Base-by-base conservation (phyloP, 2,329 filamentous ascomycete genomes). In the Lasiodiplodia gonubiensis region DNA sequence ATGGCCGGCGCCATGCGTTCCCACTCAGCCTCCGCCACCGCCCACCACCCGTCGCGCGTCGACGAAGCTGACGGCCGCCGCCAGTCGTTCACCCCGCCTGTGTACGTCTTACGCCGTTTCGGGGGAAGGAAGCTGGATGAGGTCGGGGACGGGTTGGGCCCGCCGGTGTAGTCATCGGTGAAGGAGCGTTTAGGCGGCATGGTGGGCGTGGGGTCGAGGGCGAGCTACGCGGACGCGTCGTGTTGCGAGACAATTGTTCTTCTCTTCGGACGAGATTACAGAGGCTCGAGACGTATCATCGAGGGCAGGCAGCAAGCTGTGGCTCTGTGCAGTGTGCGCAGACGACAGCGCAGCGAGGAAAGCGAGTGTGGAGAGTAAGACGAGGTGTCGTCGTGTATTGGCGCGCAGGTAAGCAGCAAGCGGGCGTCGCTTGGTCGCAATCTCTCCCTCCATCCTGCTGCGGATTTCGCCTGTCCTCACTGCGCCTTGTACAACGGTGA, bases 141-240 rank as follows among this genome's bases (percentile, higher is more conserved):
- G 42, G 42, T 46, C 18, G 42, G n/a, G 2, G 30, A 48, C 5
- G 25, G 39, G 39, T 25, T 60, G 55, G 39, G 39, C 8, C 42
- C 59, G 42, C 3, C n/a, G 25, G 39, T 12, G 16, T 59, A 59
- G 21, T 59, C 54, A 35, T 59, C 54, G 54, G 54, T 25, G 23
- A 27, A 59, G 37, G 54, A 27, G 54, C 54, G 54, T 23, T 59
- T 59, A 35, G 54, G 54, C 14, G 54, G 54, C 54, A 59, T 59
- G 35, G 16, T 21, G 33, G 33, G n/a, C 42, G 42, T n/a, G 18
- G 6, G 6, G n/a, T 46, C 18, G 42, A 21, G 42, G 42, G 42
- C 12, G 42, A 46, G 54, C n/a, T 35, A 21, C 21, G 21, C 23
- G 54, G 53, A 23, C 30, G 30, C 53, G 53, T 53, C 25, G 51